Evolutionary conservation across 805 yeast genomes (phyloP).

Genomic region (Wickerhamomyces tratensis): DNA sequence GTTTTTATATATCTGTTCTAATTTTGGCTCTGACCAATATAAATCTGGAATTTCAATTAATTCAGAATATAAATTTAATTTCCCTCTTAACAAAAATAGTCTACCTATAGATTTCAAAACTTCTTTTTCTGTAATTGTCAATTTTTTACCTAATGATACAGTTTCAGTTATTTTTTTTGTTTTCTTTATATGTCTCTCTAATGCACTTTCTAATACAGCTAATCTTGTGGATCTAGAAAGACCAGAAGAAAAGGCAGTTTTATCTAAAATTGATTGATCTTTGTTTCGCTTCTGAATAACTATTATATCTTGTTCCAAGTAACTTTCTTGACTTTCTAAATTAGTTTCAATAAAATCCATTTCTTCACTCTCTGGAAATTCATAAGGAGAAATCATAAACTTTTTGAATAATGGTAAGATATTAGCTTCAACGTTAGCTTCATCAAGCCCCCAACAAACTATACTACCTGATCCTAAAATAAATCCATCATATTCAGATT

Average conservation of each 20-base stretch:
- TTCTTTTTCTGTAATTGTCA: slow-evolving; percentile 47
- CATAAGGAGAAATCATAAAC: slow-evolving; percentile 38
- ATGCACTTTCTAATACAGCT: slow-evolving; percentile 64
- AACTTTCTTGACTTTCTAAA: slow-evolving; percentile 22
- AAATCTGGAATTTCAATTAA: slow-evolving; percentile 87
- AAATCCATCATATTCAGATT: slow-evolving; percentile 45
- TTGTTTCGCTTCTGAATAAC: slow-evolving; percentile 43
- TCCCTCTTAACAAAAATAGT: slow-evolving; percentile 68
- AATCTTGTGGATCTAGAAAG: slow-evolving; percentile 79
- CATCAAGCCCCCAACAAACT: slow-evolving; percentile 76
- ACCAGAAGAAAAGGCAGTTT: slow-evolving; percentile 85
- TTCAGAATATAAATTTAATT: slow-evolving; percentile 77
- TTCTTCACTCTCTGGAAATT: slow-evolving; percentile 67
- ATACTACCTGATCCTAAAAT: slow-evolving; percentile 70
- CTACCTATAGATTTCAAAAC: slow-evolving; percentile 65
- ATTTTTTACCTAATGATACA: slow-evolving; percentile 49
- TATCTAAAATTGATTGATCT: slow-evolving; percentile 52
- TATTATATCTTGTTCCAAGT: slow-evolving; percentile 62
- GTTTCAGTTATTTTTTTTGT: slow-evolving; percentile 58
- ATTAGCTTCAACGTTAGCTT: slow-evolving; percentile 33
- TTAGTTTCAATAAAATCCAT: slow-evolving; percentile 59
- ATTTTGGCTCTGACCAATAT: slow-evolving; percentile 85
- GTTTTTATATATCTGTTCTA: slow-evolving; percentile 66
- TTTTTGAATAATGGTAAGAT: slow-evolving; percentile 42
- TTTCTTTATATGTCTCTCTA: slow-evolving; percentile 57